Evolutionary conservation across 345 rosid species (phyloP), one percentile per base, ranked within the genome.

Genomic region (Eucalyptus regnans): DNA sequence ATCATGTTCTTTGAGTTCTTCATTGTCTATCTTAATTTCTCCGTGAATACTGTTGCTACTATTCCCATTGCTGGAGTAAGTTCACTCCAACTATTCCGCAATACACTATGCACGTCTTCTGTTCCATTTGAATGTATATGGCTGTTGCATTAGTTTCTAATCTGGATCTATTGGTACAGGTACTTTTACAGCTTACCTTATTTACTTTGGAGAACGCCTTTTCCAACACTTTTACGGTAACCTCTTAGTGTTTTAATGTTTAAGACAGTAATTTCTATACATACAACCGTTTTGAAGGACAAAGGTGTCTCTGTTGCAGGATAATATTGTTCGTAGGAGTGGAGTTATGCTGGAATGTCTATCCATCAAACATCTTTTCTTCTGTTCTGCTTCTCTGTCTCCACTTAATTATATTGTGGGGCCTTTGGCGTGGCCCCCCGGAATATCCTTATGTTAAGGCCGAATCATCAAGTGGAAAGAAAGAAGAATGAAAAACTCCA

Each of bases 261-360:
- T 76, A 76, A 6, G 64, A 54, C 31, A n/a, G 87, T 86, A 60
- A 54, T 29, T 86, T 44, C 68, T 33, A 50, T 56, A 1, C 48
- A 41, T 20, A 76, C 29, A 71, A 37, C 44, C 12, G 48, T 76
- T 76, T 76, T 76, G 27, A 76, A 76, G 48, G 58, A 33, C 29
- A 41, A n/a, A 51, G 29, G 56, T 86, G 89, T 89, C 12, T 86
- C 86, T 87, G 31, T 43, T 80, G 89, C 94, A 97, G 98, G n/a
- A 54, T 98, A 92, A 43, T 92, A 90, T 60, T 98, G 92, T 95
- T 97, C 25, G 5, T 93, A 1, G 97, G 96, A 16, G 94, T 94
- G 89, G 99, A 97, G 91, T 64, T 95, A 9, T 98, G 99, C 95
- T 97, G 99, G 99, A 98, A 98, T 88, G 91, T 98, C 37, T 98